Evolutionary conservation across 345 rosid species (phyloP), one percentile per base, ranked within the genome.

Genomic region (Pugionium dolabratum): DNA sequence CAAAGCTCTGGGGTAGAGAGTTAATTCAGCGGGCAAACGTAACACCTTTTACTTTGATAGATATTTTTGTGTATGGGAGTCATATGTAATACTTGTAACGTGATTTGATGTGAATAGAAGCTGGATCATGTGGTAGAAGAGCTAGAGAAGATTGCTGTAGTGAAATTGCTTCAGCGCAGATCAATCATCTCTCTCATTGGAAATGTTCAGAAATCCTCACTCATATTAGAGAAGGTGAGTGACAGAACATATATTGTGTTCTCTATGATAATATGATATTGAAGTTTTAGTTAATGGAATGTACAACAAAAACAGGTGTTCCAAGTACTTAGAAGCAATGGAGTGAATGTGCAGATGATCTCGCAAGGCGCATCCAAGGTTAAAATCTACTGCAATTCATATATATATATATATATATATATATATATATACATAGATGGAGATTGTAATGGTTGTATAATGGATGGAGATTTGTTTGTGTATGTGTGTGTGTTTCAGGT

Each of bases 331-430:
- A 82, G 91, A 73, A 79, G 79, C 68, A 84, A 82, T 46, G 89
- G 92, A 35, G 92, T 89, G 61, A 92, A 89, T 54, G 96, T 89
- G 63, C 98, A 92, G 75, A 89, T 92, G 98, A 92, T 89, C 75
- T 92, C 96, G 4, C 93, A 92, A 79, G 96, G 96, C n/a, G 96
- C 98, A 59, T 91, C 98, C 4, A 91, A 91, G 98, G 98, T 91
- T 34, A 5, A 41, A 67, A 41, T 54, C 31, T 36, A 4, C 11
- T n/a, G 18, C 54, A 18, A 18, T 18, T 18, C 26, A 34, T 54
- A 39, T 67, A 29, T 37, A 0, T 9, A 36, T 11, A 39, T 8
- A 34, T 54, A 39, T 67, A 29, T 37, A 0, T 9, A 36, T 11
- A 39, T 8, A 50, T 9, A 6, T 37, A 6, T 37, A 9, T n/a